Percentiles rank a stretch among this genome's conserved stretches.
Conservation (phyloP, 768 basidiomycete genomes). For the Russula foetens region DNA sequence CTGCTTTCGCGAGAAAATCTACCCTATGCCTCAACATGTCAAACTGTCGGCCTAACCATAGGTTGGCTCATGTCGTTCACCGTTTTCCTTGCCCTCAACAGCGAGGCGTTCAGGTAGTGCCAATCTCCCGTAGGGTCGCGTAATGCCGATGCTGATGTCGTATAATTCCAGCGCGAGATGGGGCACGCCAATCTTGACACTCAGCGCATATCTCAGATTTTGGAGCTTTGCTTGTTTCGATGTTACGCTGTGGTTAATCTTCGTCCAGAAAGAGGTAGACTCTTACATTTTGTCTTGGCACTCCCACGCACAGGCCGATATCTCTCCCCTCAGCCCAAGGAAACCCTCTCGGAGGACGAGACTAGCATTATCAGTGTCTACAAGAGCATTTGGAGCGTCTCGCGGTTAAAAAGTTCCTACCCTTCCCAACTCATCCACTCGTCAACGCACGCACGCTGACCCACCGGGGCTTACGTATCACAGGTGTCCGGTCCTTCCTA, state of each 20-base stretch:
- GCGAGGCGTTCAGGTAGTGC: conserved; percentile 64
- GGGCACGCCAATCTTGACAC: conserved; percentile 64
- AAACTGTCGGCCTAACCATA: conserved; percentile 93
- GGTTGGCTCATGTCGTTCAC: conserved; percentile 96
- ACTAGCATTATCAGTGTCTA: conserved; percentile 89
- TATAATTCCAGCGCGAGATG: conserved; percentile 47
- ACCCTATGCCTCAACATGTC: conserved; percentile 95
- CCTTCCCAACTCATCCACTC: not conserved
- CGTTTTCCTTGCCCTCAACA: conserved; percentile 95
- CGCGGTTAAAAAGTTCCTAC: conserved; percentile 77
- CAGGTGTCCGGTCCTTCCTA: conserved; percentile 81
- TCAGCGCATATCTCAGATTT: conserved; percentile 77
- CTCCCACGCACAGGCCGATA: not conserved
- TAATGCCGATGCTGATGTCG: not conserved
- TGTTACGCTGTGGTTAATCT: conserved; percentile 81
- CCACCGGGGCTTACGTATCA: conserved; percentile 30
- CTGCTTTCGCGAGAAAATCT: conserved; percentile 87
- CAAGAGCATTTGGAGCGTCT: conserved; percentile 89
- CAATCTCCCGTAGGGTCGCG: conserved; percentile 31
- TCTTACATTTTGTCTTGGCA: not conserved
- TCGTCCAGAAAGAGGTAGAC: conserved; percentile 87
- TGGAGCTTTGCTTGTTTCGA: conserved; percentile 73
- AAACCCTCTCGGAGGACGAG: conserved; percentile 63
- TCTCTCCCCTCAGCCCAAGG: conserved; percentile 52
- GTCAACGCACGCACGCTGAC: not conserved